These are phyloP conservation scores for Lodderomyces theae DNA, from an alignment of 1,139 yeast genomes.

Conservation along the genomic window DNA sequence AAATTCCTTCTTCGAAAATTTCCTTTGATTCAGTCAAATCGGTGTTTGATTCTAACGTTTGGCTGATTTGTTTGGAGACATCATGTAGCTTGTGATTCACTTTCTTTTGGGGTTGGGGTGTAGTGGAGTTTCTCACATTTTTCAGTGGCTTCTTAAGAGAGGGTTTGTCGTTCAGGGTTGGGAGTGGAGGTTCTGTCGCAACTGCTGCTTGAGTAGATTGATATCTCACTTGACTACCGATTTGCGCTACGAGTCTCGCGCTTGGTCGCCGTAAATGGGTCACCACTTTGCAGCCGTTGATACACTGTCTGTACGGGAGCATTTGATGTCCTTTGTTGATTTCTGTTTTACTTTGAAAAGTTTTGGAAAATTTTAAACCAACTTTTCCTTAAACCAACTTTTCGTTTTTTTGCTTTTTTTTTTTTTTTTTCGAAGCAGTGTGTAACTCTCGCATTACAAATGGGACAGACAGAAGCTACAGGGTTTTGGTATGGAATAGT, in stretches of 20 bases:
- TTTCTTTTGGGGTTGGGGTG: background rate
- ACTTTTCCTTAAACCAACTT: background rate
- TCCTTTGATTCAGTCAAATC: conserved; percentile 33
- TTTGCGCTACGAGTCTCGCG: background rate
- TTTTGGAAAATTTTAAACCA: background rate
- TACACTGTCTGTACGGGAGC: conserved; percentile 2
- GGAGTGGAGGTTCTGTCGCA: conserved; percentile 6
- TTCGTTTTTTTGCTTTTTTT: background rate
- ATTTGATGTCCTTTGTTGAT: background rate
- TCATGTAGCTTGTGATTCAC: conserved; percentile 30
- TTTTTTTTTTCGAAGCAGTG: no score
- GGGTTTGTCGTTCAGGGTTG: no score
- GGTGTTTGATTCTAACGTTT: conserved; percentile 20
- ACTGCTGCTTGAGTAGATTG: conserved; percentile 4
- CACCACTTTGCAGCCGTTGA: background rate
- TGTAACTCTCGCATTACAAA: no score
- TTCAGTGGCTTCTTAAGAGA: conserved; percentile 2
- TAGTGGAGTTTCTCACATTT: background rate
- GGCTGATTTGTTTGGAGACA: conserved; percentile 31
- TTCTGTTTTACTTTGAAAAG: background rate
- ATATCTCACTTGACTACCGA: background rate
- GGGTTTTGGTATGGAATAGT: background rate
- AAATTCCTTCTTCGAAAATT: conserved; percentile 43
- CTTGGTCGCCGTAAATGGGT: conserved; percentile 1
- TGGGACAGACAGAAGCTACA: no score